Base-by-base conservation (phyloP, 805 yeast genomes). In the Sungouiozyma ichnusensis region DNA sequence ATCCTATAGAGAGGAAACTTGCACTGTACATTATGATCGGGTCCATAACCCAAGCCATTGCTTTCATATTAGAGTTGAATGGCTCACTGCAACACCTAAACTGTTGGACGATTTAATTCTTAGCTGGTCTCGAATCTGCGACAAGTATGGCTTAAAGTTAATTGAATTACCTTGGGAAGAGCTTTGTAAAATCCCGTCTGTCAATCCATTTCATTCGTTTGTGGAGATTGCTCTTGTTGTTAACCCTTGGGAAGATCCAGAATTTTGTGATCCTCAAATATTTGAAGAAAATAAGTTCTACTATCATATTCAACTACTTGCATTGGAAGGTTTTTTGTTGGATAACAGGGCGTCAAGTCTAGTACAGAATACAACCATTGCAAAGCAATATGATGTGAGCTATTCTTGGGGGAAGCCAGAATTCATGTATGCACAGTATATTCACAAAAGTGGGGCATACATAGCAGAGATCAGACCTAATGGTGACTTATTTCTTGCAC, bases 21-120 rank as follows among this genome's bases (percentile, higher is more conserved):
- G 87, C 36, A 77, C 78, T 4, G 86, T 92, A 1, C 97, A 90
- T 62, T 85, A 85, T 54, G 99, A 92, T 57, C 72, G 80, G 36
- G 88, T 88, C 3, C 96, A 87, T 58, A 90, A 88, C 55, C 96
- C 97, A 0, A 90, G 84, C 50, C 95, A 88, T 53, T 88, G 97
- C 56, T 92, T 80, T 65, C 97, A 90, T 55, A 73, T 92, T 27
- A 69, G 95, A 37, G 60, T 90, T 13, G 97, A 92, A 57, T 92
- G 99, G 99, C 65, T 90, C 27, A 85, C 83, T 46, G 79, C 95
- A 0, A 86, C 97, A 0, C 82, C 94, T 2, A 84, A 83, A 55
- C 65, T 85, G 27, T 77, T 85, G 39, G 96, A 87, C 44, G 94
- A 87, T 49, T 68, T 83, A 11, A 69, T 87, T 35, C 77, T 71